Percentiles rank a stretch among this genome's conserved stretches.
Conservation (phyloP, 1,139 yeast species). For the Suhomyces atakaporum region DNA sequence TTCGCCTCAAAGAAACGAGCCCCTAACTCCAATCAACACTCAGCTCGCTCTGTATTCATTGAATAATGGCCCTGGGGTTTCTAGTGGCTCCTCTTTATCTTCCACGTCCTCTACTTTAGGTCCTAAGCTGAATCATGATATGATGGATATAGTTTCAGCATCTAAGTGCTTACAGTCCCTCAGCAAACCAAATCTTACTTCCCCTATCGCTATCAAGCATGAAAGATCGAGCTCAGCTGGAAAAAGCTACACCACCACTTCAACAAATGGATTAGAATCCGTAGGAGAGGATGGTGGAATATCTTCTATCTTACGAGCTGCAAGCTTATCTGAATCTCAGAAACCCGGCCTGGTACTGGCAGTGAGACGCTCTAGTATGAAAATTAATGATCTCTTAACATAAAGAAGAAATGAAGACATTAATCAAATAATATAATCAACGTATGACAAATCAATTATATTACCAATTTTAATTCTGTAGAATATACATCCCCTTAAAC, state of each 20-base stretch:
- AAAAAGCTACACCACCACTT: conserved; percentile 9
- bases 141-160: conserved; percentile 42
- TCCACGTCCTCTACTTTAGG: conserved; percentile 1
- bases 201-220: neutral
- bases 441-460: too few relatives aligned
- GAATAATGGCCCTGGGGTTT: conserved; percentile 1
- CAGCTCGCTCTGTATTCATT: conserved; percentile 1
- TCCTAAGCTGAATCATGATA: conserved; percentile 17
- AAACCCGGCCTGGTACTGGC: conserved; percentile 11
- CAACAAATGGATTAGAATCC: conserved; percentile 3
- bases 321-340: conserved; percentile 12
- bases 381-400: conserved; percentile 19
- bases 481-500: neutral
- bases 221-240: neutral
- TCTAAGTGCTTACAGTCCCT: conserved; percentile 43
- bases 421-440: too few relatives aligned
- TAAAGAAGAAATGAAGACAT: neutral
- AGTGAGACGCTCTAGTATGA: conserved; percentile 15
- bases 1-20: conserved; percentile 7
- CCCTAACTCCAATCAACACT: conserved; percentile 10
- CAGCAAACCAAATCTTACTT: conserved; percentile 16
- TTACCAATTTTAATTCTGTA: too few relatives aligned
- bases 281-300: conserved; percentile 14
- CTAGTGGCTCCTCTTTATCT: conserved; percentile 5
- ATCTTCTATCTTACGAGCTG: conserved; percentile 19